Evolutionary conservation across 345 rosid genomes (phyloP).

Genomic region (Populus ilicifolia): DNA sequence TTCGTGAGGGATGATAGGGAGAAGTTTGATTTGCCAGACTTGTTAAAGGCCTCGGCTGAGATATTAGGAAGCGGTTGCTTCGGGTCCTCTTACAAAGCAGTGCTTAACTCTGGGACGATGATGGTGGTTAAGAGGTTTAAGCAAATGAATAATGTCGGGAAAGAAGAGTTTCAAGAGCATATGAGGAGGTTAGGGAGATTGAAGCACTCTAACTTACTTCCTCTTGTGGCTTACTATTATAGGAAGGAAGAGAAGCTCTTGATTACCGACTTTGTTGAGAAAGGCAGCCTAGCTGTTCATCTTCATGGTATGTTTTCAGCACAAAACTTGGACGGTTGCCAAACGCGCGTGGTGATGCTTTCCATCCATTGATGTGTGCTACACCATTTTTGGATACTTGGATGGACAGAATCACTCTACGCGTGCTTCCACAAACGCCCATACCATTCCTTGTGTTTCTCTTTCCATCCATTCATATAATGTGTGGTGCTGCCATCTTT

Average conservation of each 20-base stretch:
- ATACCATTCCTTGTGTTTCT: not conserved
- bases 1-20: constrained; percentile 67
- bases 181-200: constrained; percentile 78
- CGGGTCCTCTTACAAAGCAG: constrained; percentile 77
- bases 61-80: constrained; percentile 83
- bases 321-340: not conserved
- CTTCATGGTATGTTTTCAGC: constrained; percentile 62
- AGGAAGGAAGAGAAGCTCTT: constrained; percentile 85
- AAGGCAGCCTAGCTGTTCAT: constrained; percentile 74
- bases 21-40: constrained; percentile 66
- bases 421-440: not conserved
- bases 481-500: not conserved
- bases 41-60: constrained; percentile 85
- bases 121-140: constrained; percentile 91
- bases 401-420: not conserved
- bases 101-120: constrained; percentile 31
- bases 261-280: constrained; percentile 46
- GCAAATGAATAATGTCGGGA: constrained; percentile 74
- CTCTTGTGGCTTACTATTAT: constrained; percentile 79
- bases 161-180: constrained; percentile 79
- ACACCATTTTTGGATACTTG: not conserved
- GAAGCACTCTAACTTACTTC: constrained; percentile 63
- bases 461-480: not conserved
- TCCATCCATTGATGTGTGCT: not conserved
- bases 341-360: not conserved